These are phyloP conservation scores for Claviceps capensis DNA, from an alignment of 2,329 filamentous ascomycete genomes.

Conservation along the genomic window DNA sequence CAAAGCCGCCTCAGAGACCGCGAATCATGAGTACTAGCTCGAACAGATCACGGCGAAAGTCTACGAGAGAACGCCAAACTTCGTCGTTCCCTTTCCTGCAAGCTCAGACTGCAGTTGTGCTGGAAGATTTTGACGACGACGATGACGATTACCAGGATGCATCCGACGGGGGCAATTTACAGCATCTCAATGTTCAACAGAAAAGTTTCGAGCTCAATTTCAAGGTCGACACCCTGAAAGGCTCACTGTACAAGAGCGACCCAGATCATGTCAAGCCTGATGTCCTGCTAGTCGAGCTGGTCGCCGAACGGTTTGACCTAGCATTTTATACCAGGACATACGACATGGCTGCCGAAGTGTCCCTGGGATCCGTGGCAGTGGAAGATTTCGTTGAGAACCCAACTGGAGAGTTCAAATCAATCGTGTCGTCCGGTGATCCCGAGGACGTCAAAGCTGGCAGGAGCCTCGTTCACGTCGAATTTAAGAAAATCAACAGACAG, in stretches of 20 bases:
- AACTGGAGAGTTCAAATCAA: slow-evolving; percentile 84
- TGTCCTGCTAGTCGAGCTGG: slow-evolving; percentile 72
- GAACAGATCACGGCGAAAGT: slow-evolving; percentile 28
- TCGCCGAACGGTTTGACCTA: slow-evolving; percentile 78
- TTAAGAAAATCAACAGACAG: slow-evolving; percentile 73
- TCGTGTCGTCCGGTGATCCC: slow-evolving; percentile 70
- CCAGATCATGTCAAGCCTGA: slow-evolving; percentile 64
- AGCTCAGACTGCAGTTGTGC: slow-evolving; percentile 61
- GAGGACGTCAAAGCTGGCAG: slow-evolving; percentile 63
- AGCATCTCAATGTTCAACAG: slow-evolving; percentile 64
- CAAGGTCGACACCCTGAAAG: slow-evolving; percentile 84
- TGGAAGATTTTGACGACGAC: slow-evolving; percentile 62
- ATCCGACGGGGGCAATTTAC: slow-evolving; percentile 37
- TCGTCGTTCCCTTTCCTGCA: slow-evolving; percentile 62
- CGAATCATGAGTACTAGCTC: slow-evolving; percentile 33
- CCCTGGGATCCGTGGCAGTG: slow-evolving; percentile 72
- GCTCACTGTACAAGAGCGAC: slow-evolving; percentile 80
- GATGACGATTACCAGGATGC: slow-evolving; percentile 56
- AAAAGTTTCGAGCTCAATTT: slow-evolving; percentile 95
- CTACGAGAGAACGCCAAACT: slow-evolving; percentile 41
- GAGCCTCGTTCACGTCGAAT: slow-evolving; percentile 79
- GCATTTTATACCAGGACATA: slow-evolving; percentile 79
- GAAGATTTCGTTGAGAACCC: slow-evolving; percentile 92
- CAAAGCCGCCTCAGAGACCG: slow-evolving; percentile 22
- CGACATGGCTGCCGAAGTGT: slow-evolving; percentile 87